phyloP scores from a whole-genome alignment of 208 protist genomes.

The Leishmania tarentolae region DNA sequence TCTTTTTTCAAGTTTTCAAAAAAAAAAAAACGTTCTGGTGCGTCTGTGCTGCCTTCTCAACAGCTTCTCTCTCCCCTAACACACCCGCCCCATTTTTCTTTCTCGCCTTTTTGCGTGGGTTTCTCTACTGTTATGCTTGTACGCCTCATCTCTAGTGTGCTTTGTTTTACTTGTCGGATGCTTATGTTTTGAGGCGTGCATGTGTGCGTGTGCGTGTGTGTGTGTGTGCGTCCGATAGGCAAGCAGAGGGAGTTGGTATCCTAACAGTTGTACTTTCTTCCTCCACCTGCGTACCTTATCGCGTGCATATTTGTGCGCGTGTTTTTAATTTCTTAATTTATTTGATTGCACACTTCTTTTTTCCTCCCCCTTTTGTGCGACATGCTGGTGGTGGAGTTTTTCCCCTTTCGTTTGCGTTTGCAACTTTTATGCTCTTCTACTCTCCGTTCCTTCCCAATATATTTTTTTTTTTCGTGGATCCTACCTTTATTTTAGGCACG shows the following conservation, averaged over 20 bases:
- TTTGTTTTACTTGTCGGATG: not conserved
- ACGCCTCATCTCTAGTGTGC: not conserved
- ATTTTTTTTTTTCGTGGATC: not conserved
- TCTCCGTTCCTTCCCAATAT: not conserved
- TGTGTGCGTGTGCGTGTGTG: not conserved
- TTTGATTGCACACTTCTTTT: not conserved
- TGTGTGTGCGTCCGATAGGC: not conserved
- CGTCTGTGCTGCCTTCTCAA: not conserved
- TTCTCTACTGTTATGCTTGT: not conserved
- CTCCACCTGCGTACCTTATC: not conserved
- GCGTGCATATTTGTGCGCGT: not conserved
- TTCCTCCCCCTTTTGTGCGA: not conserved
- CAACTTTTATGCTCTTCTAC: not conserved
- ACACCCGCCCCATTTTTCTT: not conserved
- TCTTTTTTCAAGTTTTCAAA: not conserved
- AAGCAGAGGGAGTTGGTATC: not conserved
- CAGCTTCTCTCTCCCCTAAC: not conserved
- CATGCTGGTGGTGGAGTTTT: not conserved
- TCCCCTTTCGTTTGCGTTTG: not conserved
- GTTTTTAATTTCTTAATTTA: no score
- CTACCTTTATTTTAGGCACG: not conserved
- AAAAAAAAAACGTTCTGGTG: not conserved
- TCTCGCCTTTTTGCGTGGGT: not conserved
- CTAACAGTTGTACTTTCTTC: slow-evolving; percentile 1
- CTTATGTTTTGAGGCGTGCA: not conserved